These are phyloP conservation scores for Mucor racemosus DNA, from an alignment of 371 early-diverging fungal species.

Conservation along the genomic window DNA sequence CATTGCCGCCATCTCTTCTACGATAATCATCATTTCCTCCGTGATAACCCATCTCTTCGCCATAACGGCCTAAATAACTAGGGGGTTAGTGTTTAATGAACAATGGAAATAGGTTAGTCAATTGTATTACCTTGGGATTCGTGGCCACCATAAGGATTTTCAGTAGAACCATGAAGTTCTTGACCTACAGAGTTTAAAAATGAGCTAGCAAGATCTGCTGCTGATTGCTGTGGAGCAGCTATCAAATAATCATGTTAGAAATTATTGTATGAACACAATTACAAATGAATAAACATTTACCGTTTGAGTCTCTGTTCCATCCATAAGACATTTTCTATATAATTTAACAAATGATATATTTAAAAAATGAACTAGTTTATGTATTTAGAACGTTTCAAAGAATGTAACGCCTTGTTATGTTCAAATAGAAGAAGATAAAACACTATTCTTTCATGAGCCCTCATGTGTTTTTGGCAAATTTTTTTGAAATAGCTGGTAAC, in stretches of 20 bases:
- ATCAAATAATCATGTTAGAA: neutral
- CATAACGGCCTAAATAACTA: constrained; percentile 19
- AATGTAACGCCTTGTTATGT: neutral
- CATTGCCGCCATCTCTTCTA: constrained; percentile 4
- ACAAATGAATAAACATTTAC: constrained; percentile 11
- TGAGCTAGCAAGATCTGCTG: constrained; percentile 50
- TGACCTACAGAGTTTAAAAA: constrained; percentile 54
- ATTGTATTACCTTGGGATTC: constrained; percentile 25
- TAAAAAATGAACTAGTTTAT: neutral
- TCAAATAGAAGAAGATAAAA: neutral
- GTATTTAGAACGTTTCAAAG: neutral
- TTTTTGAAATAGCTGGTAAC: constrained; percentile 6
- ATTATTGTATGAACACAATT: neutral
- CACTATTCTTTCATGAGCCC: neutral
- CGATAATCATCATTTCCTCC: constrained; percentile 28
- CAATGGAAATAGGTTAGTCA: neutral
- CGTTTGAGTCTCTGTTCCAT: constrained; percentile 30
- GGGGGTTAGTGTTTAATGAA: neutral
- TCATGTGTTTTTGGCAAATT: constrained; percentile 9
- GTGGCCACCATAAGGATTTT: constrained; percentile 24
- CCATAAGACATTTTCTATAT: constrained; percentile 31
- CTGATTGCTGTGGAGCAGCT: constrained; percentile 31
- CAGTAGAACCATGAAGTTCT: constrained; percentile 36
- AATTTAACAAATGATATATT: neutral
- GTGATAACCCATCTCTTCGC: constrained; percentile 21